Evolutionary conservation across 2,329 filamentous ascomycete species (phyloP).

Genomic region (Alternaria brassicicola): DNA sequence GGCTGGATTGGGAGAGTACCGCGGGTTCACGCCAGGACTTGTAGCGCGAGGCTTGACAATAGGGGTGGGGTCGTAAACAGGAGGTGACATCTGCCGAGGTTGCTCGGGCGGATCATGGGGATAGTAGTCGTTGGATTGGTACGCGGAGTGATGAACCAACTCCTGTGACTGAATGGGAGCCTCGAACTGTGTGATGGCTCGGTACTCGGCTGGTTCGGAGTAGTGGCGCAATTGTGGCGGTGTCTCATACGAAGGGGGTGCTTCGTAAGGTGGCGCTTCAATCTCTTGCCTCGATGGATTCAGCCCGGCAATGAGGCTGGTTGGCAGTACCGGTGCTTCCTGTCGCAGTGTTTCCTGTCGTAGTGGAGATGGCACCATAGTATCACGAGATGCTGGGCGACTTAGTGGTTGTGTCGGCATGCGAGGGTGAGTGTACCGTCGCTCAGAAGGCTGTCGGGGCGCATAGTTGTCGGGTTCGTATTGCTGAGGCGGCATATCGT

Average conservation of each 20-base stretch:
- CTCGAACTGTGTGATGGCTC: constrained; percentile 41
- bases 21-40: constrained; percentile 50
- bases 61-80: constrained; percentile 48
- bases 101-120: constrained; percentile 51
- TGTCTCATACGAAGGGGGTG: constrained; percentile 28
- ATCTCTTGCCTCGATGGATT: constrained; percentile 33
- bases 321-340: constrained; percentile 34
- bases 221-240: constrained; percentile 39
- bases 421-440: constrained; percentile 42
- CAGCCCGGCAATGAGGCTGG: constrained; percentile 42
- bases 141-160: constrained; percentile 36
- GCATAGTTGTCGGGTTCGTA: constrained; percentile 34
- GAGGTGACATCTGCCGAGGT: constrained; percentile 43
- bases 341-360: constrained; percentile 27
- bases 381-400: constrained; percentile 43
- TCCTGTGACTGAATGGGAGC: constrained; percentile 36
- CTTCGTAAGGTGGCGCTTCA: constrained; percentile 30
- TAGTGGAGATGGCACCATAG: constrained; percentile 37
- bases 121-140: constrained; percentile 47
- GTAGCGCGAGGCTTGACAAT: constrained; percentile 52
- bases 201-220: constrained; percentile 45
- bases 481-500: constrained; percentile 35
- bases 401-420: constrained; percentile 27
- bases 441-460: constrained; percentile 33
- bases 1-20: constrained; percentile 18